A percentile compares a stretch with the other conserved stretches of the same genome.
These are phyloP conservation scores for Globisporangium canariense DNA, from an alignment of 352 stramenopile genomes.

Conservation along the genomic window DNA sequence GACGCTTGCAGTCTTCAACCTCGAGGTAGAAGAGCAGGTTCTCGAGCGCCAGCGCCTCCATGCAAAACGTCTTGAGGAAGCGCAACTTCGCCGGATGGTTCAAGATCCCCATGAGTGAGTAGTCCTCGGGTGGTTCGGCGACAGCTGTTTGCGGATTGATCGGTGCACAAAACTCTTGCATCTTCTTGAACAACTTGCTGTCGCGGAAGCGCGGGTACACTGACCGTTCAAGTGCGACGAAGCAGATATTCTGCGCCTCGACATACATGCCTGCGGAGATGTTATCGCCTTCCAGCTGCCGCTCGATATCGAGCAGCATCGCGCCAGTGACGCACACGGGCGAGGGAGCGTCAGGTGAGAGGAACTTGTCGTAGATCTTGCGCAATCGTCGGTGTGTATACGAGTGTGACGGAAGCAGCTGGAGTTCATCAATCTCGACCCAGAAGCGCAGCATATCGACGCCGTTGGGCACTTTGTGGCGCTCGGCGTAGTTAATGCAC, in stretches of 20 bases:
- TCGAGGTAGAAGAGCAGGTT: conserved; percentile 85
- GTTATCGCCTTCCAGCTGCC: conserved; percentile 54
- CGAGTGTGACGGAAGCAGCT: conserved; percentile 67
- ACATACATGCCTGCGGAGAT: conserved; percentile 68
- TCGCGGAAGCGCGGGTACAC: conserved; percentile 78
- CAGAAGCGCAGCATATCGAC: conserved; percentile 74
- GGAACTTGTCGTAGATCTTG: conserved; percentile 88
- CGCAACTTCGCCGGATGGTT: conserved; percentile 69
- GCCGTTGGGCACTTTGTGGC: conserved; percentile 50
- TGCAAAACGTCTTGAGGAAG: conserved; percentile 86
- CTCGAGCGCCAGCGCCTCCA: conserved; percentile 76
- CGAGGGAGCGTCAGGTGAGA: conserved; percentile 62
- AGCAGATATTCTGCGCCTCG: conserved; percentile 63
- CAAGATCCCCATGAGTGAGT: conserved; percentile 58
- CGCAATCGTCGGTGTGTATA: conserved; percentile 76
- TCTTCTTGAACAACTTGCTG: conserved; percentile 71
- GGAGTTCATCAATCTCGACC: conserved; percentile 77
- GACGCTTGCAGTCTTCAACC: conserved; percentile 80
- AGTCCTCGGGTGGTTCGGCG: conserved; percentile 39
- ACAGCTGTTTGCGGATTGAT: conserved; percentile 15
- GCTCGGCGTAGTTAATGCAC: conserved; percentile 57
- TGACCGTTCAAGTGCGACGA: conserved; percentile 61
- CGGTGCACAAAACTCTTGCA: conserved; percentile 67
- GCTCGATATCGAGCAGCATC: conserved; percentile 72
- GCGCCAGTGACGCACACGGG: conserved; percentile 68